phyloP scores from a whole-genome alignment of 345 rosid genomes.

The Salix brachista region DNA sequence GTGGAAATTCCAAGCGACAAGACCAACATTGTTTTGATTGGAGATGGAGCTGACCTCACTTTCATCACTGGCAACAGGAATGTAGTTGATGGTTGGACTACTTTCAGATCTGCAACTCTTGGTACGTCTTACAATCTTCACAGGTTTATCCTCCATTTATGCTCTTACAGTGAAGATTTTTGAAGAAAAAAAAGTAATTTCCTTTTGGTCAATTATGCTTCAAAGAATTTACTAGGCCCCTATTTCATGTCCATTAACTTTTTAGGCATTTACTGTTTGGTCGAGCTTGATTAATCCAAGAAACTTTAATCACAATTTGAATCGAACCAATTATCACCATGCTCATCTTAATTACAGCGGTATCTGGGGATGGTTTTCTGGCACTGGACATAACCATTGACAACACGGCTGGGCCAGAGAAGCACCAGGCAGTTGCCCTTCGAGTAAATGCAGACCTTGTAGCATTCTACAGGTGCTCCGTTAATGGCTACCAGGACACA shows the following conservation, averaged over 20 bases:
- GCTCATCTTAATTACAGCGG: constrained; percentile 34
- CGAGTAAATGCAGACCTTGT: constrained; percentile 64
- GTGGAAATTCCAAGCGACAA: constrained; percentile 64
- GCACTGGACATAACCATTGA: constrained; percentile 67
- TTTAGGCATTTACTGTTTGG: background rate
- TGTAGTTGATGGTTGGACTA: constrained; percentile 78
- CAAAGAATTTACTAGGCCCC: too few relatives aligned
- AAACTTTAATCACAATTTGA: background rate
- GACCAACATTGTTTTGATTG: constrained; percentile 65
- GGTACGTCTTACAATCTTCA: constrained; percentile 35
- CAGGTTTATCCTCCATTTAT: background rate
- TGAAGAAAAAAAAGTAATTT: background rate
- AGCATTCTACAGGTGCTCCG: constrained; percentile 54
- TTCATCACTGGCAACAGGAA: constrained; percentile 62
- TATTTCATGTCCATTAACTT: too few relatives aligned
- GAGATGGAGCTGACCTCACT: constrained; percentile 67
- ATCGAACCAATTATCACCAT: background rate
- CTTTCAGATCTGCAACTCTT: constrained; percentile 91
- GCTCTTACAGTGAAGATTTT: background rate
- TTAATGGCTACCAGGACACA: constrained; percentile 72
- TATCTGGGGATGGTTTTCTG: constrained; percentile 71
- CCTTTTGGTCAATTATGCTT: too few relatives aligned
- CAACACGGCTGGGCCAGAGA: constrained; percentile 74
- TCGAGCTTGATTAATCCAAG: background rate
- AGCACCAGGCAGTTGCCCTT: constrained; percentile 76